Base-by-base conservation (phyloP, 352 stramenopile species). In the Pythium brachiatum region DNA sequence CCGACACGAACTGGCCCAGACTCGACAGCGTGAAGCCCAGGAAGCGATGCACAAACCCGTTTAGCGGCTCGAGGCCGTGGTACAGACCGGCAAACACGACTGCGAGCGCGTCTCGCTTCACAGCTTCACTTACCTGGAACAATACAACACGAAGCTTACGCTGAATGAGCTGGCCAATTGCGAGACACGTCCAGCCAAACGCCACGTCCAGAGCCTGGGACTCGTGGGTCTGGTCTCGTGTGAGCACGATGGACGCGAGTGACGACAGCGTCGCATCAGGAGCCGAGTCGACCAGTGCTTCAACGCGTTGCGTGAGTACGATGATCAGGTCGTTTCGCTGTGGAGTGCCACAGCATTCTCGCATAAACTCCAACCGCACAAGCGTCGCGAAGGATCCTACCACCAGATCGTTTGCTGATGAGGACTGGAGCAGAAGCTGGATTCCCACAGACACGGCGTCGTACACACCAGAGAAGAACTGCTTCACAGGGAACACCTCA, bases 11-110 rank as follows among this genome's bases (percentile, higher is more conserved):
- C 50, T 81, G 66, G 16, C 53, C 47, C 21, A 88, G 47, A 38
- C 79, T 78, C 27, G 76, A 70, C 16, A 89, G 47, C 55, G 74
- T 80, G 7, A 85, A 74, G 12, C 65, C 61, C 11, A 89, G 43
- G 21, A 88, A 89, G 7, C 62, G 69, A 27, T 89, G 72, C 2
- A 71, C 57, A 54, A 89, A 89, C 2, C 66, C 57, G 55, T 85
- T 68, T 7, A 79, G 66, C 7, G 80, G 78, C 52, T 81, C 73
- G 34, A 79, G 84, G 11, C 72, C 69, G 52, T 80, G 81, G 68
- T 75, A 85, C 1, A 89, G 46, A 0, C 71, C 74, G 8, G 50
- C 70, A 58, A 88, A 89, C 20, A 83, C 66, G 7, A 86, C 60
- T 8, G 74, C 68, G 20, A 89, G 58, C 0, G 57, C 73, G 25